These are phyloP conservation scores for Phytopythium vexans DNA, from an alignment of 352 stramenopile genomes.

Conservation along the genomic window DNA sequence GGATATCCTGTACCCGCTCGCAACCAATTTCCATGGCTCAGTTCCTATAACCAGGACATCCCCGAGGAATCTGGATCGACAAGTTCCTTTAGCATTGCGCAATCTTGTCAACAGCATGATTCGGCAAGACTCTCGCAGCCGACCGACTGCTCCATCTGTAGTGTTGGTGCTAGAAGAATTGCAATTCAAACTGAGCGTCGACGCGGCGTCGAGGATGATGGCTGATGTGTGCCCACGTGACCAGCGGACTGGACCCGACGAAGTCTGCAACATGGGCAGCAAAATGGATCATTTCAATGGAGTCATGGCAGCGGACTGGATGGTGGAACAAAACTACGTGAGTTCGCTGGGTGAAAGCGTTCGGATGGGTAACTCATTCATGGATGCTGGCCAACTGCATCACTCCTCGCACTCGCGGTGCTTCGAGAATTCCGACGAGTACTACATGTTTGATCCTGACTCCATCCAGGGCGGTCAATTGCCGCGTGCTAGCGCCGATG, in stretches of 20 bases:
- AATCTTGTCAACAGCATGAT: slow-evolving; percentile 38
- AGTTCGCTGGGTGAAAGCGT: slow-evolving; percentile 28
- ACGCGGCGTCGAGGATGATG: slow-evolving; percentile 1
- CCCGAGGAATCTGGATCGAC: not conserved
- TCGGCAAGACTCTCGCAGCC: slow-evolving; percentile 25
- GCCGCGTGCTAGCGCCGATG: no score
- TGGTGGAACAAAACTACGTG: slow-evolving; percentile 24
- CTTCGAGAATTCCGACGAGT: slow-evolving; percentile 23
- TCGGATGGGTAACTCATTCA: slow-evolving; percentile 39
- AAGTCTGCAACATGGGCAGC: no score
- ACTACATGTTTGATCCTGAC: slow-evolving; percentile 49
- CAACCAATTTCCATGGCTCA: not conserved
- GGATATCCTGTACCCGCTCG: slow-evolving; percentile 42
- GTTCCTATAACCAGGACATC: no score
- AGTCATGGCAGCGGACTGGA: slow-evolving; percentile 19
- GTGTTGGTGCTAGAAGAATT: slow-evolving; percentile 39
- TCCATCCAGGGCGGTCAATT: no score
- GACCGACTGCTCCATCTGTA: slow-evolving; percentile 32
- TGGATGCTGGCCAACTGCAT: slow-evolving; percentile 47
- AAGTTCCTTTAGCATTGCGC: slow-evolving; percentile 14
- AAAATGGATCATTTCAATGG: slow-evolving; percentile 23
- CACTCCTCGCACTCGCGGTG: slow-evolving; percentile 31
- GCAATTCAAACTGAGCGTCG: slow-evolving; percentile 25
- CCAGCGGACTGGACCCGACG: no score
- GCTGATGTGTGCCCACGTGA: not conserved